These are phyloP conservation scores for Arthrobotrys megalospora DNA, from an alignment of 2,329 filamentous ascomycete genomes.

Conservation along the genomic window DNA sequence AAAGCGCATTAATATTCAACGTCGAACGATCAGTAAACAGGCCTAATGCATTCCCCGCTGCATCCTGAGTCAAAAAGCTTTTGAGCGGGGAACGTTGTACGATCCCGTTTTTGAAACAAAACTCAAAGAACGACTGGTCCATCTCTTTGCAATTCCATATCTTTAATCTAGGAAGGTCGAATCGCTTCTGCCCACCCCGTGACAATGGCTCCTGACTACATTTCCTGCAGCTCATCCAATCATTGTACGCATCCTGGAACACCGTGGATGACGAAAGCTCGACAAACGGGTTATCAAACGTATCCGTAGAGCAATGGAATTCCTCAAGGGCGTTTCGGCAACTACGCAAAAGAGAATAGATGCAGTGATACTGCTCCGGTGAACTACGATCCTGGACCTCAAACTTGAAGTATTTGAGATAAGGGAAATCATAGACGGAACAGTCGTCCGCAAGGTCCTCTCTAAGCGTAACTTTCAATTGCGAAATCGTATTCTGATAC, in stretches of 20 bases:
- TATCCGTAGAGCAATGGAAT: slow-evolving; percentile 17
- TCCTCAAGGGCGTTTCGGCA: slow-evolving; percentile 41
- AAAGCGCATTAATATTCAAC: slow-evolving; percentile 26
- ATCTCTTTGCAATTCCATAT: slow-evolving; percentile 18
- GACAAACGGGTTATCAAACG: slow-evolving; percentile 14
- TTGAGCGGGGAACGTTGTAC: slow-evolving; percentile 9
- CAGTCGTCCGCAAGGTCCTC: slow-evolving; percentile 34
- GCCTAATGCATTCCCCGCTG: not conserved
- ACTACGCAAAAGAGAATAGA: slow-evolving; percentile 35
- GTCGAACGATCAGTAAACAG: not conserved
- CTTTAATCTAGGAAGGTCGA: slow-evolving; percentile 26
- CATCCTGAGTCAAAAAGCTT: slow-evolving; percentile 16
- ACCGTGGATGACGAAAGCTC: not conserved
- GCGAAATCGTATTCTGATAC: slow-evolving; percentile 33
- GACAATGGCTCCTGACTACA: slow-evolving; percentile 7
- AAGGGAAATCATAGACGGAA: slow-evolving; percentile 35
- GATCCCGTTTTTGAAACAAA: slow-evolving; percentile 15
- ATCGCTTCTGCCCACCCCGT: not conserved
- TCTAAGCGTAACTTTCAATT: slow-evolving; percentile 22
- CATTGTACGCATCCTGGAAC: slow-evolving; percentile 16
- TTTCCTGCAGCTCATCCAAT: slow-evolving; percentile 17
- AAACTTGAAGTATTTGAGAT: slow-evolving; percentile 31
- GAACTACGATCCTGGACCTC: not conserved
- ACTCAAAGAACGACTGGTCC: slow-evolving; percentile 10
- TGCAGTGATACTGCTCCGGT: slow-evolving; percentile 20